Evolutionary conservation across 2,329 filamentous ascomycete species (phyloP), one percentile per base, ranked within the genome.

Genomic region (Neoarthrinium moseri): DNA sequence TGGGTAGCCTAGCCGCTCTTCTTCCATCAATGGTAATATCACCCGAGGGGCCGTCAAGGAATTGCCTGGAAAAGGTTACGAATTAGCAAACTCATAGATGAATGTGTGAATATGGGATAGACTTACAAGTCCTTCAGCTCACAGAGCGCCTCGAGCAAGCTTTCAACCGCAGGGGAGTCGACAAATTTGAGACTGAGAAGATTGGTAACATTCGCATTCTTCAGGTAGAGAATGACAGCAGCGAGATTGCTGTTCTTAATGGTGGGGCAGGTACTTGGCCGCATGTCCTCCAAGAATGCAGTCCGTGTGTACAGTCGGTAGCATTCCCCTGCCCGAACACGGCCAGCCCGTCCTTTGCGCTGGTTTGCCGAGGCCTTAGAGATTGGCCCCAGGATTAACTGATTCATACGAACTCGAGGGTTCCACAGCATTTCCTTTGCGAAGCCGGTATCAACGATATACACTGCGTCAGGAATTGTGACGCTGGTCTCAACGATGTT

Each of bases 401-500:
- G 57, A 6, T 62, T 64, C 30, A 71, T 68, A 6, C 67, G 62
- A 5, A 57, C 57, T 4, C 52, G 46, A 33, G 69, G 65, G 46
- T 73, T 65, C 50, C 72, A 75, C 27, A 74, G 40, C 27, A 55
- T 63, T 49, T 65, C 60, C 17, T 61, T 53, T 24, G 56, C 45
- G 39, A 64, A 63, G 17, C 75, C 75, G n/a, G 64, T 61, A 49
- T 79, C 75, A 23, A 79, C 60, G 3, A 79, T 72, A 53, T 69
- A 71, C 43, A 67, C 66, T 18, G 78, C 72, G 48, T 77, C 74
- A 7, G 73, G 68, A 13, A 78, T 69, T 5, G 75, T 78, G 32
- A 78, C 59, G 4, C 70, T 74, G 0, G 72, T 75, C 53, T 78
- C 75, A 6, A 72, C 73, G 46, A 78, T 72, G 45, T 75, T 74